Conservation (phyloP, 139 green algal genomes). For the Ulvella scutata region DNA sequence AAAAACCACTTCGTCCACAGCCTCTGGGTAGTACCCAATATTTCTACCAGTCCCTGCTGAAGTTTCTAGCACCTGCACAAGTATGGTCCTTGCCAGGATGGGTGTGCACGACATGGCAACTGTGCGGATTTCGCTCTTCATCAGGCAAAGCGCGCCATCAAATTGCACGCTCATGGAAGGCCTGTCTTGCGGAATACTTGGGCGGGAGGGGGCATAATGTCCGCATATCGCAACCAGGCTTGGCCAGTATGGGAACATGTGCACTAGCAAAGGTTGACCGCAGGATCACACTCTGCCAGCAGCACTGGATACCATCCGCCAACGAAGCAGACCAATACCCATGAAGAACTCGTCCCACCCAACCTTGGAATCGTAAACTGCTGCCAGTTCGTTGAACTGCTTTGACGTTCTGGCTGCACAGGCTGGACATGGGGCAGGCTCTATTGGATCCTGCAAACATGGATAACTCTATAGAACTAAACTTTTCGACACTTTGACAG, state of each 20-base stretch:
- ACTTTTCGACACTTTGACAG: not conserved
- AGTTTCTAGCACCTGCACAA: conserved; percentile 46
- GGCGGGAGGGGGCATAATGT: no score
- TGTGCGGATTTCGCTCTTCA: no score
- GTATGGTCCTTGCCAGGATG: conserved; percentile 22
- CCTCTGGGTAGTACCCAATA: conserved; percentile 39
- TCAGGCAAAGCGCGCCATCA: no score
- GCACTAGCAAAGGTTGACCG: not conserved
- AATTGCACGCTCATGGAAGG: no score
- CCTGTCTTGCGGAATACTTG: no score
- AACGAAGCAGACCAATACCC: conserved; percentile 32
- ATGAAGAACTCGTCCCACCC: conserved; percentile 36
- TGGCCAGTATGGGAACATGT: not conserved
- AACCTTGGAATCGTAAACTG: conserved; percentile 32
- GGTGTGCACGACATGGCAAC: no score
- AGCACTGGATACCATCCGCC: conserved; percentile 23
- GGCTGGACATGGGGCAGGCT: no score
- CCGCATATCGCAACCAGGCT: not conserved
- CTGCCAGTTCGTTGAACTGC: conserved; percentile 26
- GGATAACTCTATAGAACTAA: not conserved
- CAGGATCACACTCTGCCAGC: conserved; percentile 7
- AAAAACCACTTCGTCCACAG: conserved; percentile 21
- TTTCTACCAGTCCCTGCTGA: conserved; percentile 59
- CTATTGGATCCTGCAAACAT: no score
- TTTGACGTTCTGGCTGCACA: not conserved